A percentile compares a stretch with the other conserved stretches of the same genome.
These are phyloP conservation scores for Pulveroboletus sp. DNA, from an alignment of 768 basidiomycete genomes.

Conservation along the genomic window DNA sequence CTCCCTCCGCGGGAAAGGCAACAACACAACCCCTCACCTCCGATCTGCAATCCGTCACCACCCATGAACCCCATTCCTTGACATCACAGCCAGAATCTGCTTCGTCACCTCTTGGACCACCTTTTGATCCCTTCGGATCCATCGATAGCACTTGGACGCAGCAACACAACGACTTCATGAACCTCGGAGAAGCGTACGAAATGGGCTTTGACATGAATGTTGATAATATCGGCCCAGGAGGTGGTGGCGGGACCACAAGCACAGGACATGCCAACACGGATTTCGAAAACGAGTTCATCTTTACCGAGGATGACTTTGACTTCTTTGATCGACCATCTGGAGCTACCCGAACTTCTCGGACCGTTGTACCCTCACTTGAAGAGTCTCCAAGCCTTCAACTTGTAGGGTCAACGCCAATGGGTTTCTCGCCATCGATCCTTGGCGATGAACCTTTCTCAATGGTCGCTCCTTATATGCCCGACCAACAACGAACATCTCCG, in stretches of 20 bases:
- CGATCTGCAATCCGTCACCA: slow-evolving; percentile 22
- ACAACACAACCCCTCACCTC: slow-evolving; percentile 2
- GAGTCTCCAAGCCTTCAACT: slow-evolving; percentile 30
- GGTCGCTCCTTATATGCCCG: slow-evolving; percentile 19
- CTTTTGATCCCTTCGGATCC: slow-evolving; percentile 44
- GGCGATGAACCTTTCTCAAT: slow-evolving; percentile 27
- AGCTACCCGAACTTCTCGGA: slow-evolving; percentile 19
- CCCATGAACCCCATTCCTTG: slow-evolving; percentile 11
- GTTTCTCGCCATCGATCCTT: slow-evolving; percentile 33
- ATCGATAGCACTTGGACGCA: slow-evolving; percentile 42
- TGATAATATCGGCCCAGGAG: slow-evolving; percentile 33
- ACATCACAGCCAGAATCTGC: slow-evolving; percentile 16
- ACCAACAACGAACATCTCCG: slow-evolving; percentile 27
- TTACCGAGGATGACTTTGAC: slow-evolving; percentile 83
- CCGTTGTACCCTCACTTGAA: slow-evolving; percentile 15
- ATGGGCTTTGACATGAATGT: slow-evolving; percentile 49
- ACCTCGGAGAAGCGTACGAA: slow-evolving; percentile 34
- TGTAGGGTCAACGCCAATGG: slow-evolving; percentile 31
- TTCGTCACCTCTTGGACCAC: slow-evolving; percentile 19
- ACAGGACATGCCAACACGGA: slow-evolving; percentile 37
- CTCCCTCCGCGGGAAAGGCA: slow-evolving; percentile 42
- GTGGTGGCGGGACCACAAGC: slow-evolving; percentile 22
- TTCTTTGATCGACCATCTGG: slow-evolving; percentile 69
- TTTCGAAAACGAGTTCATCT: slow-evolving; percentile 54
- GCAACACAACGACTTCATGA: slow-evolving; percentile 34